A percentile compares a stretch with the other conserved stretches of the same genome.
Evolutionary conservation across 2,329 filamentous ascomycete genomes (phyloP).

Genomic region (Stagonosporopsis cucurbitacearum): DNA sequence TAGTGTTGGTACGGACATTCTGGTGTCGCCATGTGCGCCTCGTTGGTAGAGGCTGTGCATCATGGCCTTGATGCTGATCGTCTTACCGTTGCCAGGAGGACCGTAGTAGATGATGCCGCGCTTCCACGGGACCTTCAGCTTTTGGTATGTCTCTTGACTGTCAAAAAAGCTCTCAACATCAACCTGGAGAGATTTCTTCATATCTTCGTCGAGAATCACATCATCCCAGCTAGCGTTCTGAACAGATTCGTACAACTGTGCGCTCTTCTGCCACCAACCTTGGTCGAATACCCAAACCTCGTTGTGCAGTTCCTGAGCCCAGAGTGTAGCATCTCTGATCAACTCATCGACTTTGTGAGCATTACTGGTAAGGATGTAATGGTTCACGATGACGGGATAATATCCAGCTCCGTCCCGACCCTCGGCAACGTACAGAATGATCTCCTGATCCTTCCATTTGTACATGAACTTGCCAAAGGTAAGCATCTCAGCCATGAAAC

Average conservation of each 20-base stretch:
- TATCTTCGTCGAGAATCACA: slow-evolving; percentile 69
- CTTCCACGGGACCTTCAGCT: slow-evolving; percentile 73
- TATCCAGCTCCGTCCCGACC: slow-evolving; percentile 47
- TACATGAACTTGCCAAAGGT: slow-evolving; percentile 56
- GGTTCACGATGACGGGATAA: slow-evolving; percentile 46
- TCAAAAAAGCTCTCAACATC: slow-evolving; percentile 72
- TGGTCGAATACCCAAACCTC: slow-evolving; percentile 72
- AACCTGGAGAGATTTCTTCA: slow-evolving; percentile 69
- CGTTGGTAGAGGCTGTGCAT: slow-evolving; percentile 68
- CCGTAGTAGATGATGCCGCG: slow-evolving; percentile 72
- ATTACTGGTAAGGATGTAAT: slow-evolving; percentile 54
- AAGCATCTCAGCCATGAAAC: slow-evolving; percentile 47
- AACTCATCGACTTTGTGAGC: slow-evolving; percentile 56
- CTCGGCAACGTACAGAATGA: slow-evolving; percentile 52
- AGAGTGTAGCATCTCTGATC: slow-evolving; percentile 62
- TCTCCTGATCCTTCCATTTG: slow-evolving; percentile 54
- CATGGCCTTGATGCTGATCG: slow-evolving; percentile 72
- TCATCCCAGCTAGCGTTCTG: slow-evolving; percentile 64
- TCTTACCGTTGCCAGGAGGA: slow-evolving; percentile 70
- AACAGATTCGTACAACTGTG: slow-evolving; percentile 63
- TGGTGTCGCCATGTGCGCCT: slow-evolving; percentile 44
- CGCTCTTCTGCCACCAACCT: slow-evolving; percentile 68
- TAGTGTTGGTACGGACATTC: slow-evolving; percentile 59
- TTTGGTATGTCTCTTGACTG: slow-evolving; percentile 62
- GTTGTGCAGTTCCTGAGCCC: slow-evolving; percentile 63